Conservation (phyloP, 202 grass and related monocot genomes). For the Carex arenaria region DNA sequence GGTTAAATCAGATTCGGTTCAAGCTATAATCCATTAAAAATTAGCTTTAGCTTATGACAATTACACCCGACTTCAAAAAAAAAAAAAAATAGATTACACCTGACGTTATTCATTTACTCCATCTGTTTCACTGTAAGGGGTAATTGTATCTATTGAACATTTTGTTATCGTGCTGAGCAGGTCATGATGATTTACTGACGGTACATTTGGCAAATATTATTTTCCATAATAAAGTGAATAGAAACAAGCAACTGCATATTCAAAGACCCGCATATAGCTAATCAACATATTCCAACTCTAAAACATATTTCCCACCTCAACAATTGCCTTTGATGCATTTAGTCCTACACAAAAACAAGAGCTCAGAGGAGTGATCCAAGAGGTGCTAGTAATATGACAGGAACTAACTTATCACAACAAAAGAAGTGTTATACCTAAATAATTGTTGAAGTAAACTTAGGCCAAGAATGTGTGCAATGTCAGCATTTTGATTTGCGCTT, state of each 20-base stretch:
- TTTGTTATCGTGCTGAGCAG: background rate
- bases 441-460: background rate
- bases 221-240: background rate
- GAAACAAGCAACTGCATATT: background rate
- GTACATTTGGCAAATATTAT: background rate
- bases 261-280: background rate
- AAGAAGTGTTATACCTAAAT: slow-evolving; percentile 5
- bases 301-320: background rate
- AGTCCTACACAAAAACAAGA: background rate
- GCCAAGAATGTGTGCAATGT: background rate
- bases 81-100: background rate
- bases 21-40: background rate
- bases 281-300: background rate
- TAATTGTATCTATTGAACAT: background rate
- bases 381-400: background rate
- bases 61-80: background rate
- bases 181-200: background rate
- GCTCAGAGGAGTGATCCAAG: background rate
- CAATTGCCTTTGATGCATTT: background rate
- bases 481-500: slow-evolving; percentile 22
- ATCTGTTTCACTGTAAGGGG: background rate
- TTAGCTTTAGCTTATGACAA: background rate
- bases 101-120: background rate
- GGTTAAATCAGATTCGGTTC: background rate
- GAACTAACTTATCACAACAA: background rate